Conservation (phyloP, 345 rosid species). For the Gossypium raimondii region DNA sequence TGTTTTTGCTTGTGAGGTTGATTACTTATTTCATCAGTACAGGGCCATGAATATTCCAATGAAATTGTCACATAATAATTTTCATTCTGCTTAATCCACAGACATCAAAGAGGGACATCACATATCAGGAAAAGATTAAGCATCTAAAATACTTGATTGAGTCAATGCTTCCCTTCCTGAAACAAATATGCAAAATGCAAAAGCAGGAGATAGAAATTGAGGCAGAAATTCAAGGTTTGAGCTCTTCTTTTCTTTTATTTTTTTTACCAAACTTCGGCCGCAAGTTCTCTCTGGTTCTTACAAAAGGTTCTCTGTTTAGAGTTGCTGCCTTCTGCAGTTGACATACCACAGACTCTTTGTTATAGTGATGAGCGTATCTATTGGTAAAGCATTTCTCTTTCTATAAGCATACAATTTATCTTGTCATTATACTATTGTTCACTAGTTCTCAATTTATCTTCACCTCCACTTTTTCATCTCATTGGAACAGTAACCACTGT, state of each 20-base stretch:
- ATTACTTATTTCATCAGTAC: background rate
- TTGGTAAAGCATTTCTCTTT: constrained; percentile 44
- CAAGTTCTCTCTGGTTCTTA: constrained; percentile 16
- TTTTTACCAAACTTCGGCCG: background rate
- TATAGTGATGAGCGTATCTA: constrained; percentile 66
- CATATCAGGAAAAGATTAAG: constrained; percentile 38
- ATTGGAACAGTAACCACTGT: constrained; percentile 66
- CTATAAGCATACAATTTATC: background rate
- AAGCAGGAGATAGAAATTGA: constrained; percentile 49
- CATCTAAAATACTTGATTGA: constrained; percentile 51
- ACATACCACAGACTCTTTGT: constrained; percentile 39
- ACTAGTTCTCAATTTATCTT: constrained; percentile 13
- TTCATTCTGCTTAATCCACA: constrained; percentile 23
- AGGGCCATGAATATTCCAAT: background rate
- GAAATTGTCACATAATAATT: background rate
- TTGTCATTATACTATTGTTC: background rate
- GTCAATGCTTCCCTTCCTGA: constrained; percentile 54
- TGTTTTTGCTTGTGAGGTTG: background rate
- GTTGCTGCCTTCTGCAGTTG: constrained; percentile 25
- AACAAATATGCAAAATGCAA: constrained; percentile 47
- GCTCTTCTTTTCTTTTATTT: background rate
- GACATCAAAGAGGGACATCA: constrained; percentile 52
- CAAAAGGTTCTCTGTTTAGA: constrained; percentile 23
- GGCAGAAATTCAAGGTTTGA: constrained; percentile 49
- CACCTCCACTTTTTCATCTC: constrained; percentile 8